Conservation (phyloP, 1,284 basidiomycete species). For the Irpex sp. region DNA sequence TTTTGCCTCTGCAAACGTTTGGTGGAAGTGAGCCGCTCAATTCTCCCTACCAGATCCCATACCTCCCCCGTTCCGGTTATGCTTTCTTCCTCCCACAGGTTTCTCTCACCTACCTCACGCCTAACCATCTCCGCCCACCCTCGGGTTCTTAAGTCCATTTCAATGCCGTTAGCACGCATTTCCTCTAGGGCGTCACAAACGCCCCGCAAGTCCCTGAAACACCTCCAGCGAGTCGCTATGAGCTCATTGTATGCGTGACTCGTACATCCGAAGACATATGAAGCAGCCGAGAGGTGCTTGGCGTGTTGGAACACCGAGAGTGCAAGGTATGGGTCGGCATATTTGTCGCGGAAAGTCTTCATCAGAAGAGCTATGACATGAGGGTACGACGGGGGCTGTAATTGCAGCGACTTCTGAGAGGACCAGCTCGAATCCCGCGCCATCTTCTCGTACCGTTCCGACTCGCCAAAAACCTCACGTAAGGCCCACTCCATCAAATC, state of each 20-base stretch:
- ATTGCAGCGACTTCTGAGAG: slow-evolving; percentile 22
- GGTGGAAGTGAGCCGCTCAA: slow-evolving; percentile 34
- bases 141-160: slow-evolving; percentile 57
- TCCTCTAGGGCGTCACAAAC: slow-evolving; percentile 72
- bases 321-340: slow-evolving; percentile 75
- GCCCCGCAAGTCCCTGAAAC: slow-evolving; percentile 74
- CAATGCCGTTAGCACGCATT: slow-evolving; percentile 78
- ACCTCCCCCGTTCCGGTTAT: slow-evolving; percentile 40
- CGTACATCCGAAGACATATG: slow-evolving; percentile 85
- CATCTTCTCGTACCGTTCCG: slow-evolving; percentile 43
- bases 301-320: slow-evolving; percentile 83
- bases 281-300: slow-evolving; percentile 64
- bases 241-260: slow-evolving; percentile 84
- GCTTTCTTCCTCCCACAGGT: slow-evolving; percentile 46
- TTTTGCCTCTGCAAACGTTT: neutral
- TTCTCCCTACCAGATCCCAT: slow-evolving; percentile 32
- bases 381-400: slow-evolving; percentile 68
- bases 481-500: slow-evolving; percentile 77
- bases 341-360: slow-evolving; percentile 70
- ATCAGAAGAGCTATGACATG: slow-evolving; percentile 73
- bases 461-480: slow-evolving; percentile 64
- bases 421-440: slow-evolving; percentile 29
- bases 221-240: slow-evolving; percentile 75
- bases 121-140: slow-evolving; percentile 62
- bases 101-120: slow-evolving; percentile 54